Base-by-base conservation (phyloP, 2,329 filamentous ascomycete genomes). In the Beauveria brongniartii region DNA sequence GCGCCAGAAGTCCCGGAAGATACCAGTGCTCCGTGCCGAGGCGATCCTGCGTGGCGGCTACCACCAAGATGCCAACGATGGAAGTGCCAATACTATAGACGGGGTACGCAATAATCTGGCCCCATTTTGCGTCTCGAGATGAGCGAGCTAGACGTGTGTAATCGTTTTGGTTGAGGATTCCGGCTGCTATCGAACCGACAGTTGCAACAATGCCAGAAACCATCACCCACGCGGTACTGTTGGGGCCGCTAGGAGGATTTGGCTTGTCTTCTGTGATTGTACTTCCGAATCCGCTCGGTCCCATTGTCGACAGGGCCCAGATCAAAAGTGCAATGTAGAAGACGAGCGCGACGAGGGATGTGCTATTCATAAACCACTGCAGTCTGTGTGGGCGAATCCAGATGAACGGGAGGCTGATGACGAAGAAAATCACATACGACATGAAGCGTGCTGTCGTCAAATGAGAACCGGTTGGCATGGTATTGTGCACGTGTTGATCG, bases 391-490 rank as follows among this genome's bases (percentile, higher is more conserved):
- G 77, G 8, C 70, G 71, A 48, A 80, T 76, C 69, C 73, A 78
- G 37, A 79, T 67, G n/a, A 78, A 65, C 0, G 78, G 77, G 1
- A 79, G 67, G 12, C 73, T 77, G 56, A 77, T 67, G 61, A 78
- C 48, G 66, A 69, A 75, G 68, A 79, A 80, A 58, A 80, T 67
- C 22, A 78, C 69, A 64, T 78, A 80, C 12, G 71, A 68, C 10
- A 78, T 67, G 55, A 80, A 79, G 2, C 73, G 69, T 0, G 76
- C 76, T 0, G 74, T 75, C 7, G 76, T 80, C 71, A 77, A 77
- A 26, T 75, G 75, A 1, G 74, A 77, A 22, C 68, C 69, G 1
- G 64, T 66, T 5, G 77, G 72, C 54, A 79, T 75, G 44, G 67
- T 69, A 65, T 78, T 78, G 16, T 70, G 73, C 48, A 80, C 73